Percentiles rank a stretch among this genome's conserved stretches.
These are phyloP conservation scores for Xylaria sp. DNA, from an alignment of 2,329 filamentous ascomycete genomes.

Conservation along the genomic window DNA sequence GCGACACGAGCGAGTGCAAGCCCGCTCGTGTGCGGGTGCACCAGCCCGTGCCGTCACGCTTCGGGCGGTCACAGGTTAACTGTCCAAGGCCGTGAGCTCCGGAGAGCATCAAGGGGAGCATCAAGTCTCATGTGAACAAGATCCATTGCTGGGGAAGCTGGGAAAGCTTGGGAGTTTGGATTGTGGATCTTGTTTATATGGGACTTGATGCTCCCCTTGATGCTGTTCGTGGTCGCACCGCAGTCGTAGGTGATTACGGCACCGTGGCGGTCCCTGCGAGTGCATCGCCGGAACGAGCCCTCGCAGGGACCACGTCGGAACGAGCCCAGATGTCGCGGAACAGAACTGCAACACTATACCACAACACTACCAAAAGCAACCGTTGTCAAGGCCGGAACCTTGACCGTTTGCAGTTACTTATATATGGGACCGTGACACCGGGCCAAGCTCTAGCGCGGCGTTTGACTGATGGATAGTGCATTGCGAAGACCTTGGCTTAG, in stretches of 20 bases:
- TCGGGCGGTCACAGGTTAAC: constrained; percentile 13
- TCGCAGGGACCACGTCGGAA: too few species aligned
- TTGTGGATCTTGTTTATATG: constrained; percentile 18
- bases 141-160: too few species aligned
- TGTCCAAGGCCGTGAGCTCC: background rate
- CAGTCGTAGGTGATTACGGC: background rate
- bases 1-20: constrained; percentile 4
- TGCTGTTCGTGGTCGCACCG: background rate
- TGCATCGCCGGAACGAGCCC: background rate
- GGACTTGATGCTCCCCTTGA: background rate
- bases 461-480: too few species aligned
- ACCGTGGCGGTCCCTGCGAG: background rate
- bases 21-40: background rate
- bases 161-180: constrained; percentile 5
- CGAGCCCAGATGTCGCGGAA: too few species aligned
- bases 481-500: too few species aligned
- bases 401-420: too few species aligned
- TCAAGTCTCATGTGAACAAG: constrained; percentile 17
- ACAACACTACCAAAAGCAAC: too few species aligned
- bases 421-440: too few species aligned
- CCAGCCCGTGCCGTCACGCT: background rate
- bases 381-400: too few species aligned
- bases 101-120: background rate
- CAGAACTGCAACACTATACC: too few species aligned
- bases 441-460: too few species aligned